Base-by-base conservation (phyloP, 495 filamentous ascomycete genomes). In the Physcia stellaris region DNA sequence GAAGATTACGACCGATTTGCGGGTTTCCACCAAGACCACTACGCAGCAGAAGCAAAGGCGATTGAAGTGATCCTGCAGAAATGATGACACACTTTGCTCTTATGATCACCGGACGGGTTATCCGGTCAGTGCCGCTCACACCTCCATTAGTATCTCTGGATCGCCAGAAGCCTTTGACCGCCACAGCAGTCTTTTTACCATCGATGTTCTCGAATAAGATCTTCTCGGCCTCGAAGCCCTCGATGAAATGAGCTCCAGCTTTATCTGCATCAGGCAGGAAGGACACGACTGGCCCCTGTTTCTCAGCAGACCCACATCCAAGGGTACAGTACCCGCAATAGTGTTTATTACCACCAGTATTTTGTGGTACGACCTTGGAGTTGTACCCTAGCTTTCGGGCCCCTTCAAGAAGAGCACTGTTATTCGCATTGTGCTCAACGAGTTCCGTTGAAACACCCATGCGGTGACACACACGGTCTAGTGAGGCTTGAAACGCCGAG, bases 41-140 rank as follows among this genome's bases (percentile, higher is more conserved):
- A 21, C 77, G 79, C 46, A 76, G 58, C 28, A 94, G 61, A 4
- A 96, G 51, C 1, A 90, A 54, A 3, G 87, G 87, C 39, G 74
- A 82, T 38, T 83, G 68, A 33, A 95, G 57, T 1, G 75, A 70
- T 5, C 87, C 86, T 28, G 67, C 67, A 2, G 81, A 79, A 9
- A 93, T 57, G 17, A 95, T 70, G 1, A 94, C 83, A 46, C 77
- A 80, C 63, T 85, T 86, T 0, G 87, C 85, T 47, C 71, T 82
- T 35, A 94, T 68, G 28, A 74, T 63, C 12, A 92, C 64, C 45
- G 75, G 60, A 13, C 78, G 66, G 29, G 57, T 61, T 1, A 54
- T 64, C 0, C 58, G 62, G 16, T 60, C 58, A 9, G 59, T 50
- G 0, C 69, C 71, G 16, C 65, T 60, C 3, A 76, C 55, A 2